Evolutionary conservation across 495 filamentous ascomycete species (phyloP).

Genomic region (Schizothecium vesticola): DNA sequence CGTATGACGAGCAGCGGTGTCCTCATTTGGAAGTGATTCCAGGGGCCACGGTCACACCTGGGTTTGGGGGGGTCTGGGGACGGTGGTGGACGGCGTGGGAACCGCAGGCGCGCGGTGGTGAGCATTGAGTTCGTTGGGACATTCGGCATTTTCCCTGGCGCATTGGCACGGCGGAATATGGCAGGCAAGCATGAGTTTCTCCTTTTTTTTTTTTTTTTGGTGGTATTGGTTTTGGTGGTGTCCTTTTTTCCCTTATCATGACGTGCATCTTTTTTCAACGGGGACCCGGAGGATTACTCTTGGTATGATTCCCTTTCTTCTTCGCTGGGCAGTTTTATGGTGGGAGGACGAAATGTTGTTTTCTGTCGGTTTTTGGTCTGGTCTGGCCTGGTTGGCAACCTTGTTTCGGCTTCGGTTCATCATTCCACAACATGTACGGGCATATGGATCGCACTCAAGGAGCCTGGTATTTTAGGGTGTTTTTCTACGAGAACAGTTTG

Average conservation of each 20-base stretch:
- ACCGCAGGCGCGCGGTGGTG: background rate
- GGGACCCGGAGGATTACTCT: background rate
- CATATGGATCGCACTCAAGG: background rate
- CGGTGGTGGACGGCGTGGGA: background rate
- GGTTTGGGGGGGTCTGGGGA: background rate
- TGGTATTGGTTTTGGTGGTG: background rate
- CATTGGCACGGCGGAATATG: background rate
- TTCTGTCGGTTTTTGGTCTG: background rate
- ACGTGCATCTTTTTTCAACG: background rate
- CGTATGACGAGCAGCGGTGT: background rate
- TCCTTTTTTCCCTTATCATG: background rate
- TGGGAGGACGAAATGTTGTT: background rate
- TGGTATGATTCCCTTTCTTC: no score
- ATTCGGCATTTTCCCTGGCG: background rate
- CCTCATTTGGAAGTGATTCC: background rate
- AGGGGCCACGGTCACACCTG: background rate
- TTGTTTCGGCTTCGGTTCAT: background rate
- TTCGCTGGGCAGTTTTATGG: background rate
- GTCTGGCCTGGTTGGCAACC: background rate
- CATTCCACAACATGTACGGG: background rate
- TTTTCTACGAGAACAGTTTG: background rate
- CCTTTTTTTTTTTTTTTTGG: background rate
- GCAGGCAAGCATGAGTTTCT: background rate
- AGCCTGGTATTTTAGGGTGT: background rate
- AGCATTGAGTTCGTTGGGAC: background rate